Evolutionary conservation across 495 filamentous ascomycete species (phyloP).

Genomic region (Penicillium flavigenum): DNA sequence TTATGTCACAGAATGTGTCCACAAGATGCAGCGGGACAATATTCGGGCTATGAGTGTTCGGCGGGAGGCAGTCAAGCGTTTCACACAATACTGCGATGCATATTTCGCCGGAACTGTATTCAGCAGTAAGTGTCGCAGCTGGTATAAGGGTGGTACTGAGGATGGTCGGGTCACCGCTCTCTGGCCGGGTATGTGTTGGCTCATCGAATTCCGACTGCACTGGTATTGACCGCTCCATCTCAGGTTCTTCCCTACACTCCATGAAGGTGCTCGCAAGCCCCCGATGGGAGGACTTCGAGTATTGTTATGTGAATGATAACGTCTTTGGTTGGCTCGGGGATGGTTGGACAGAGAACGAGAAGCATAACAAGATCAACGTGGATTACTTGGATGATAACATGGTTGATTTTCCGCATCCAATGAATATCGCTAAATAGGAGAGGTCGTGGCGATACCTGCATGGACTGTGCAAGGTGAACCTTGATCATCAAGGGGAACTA

Average conservation of each 20-base stretch:
- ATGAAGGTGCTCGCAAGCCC: slow-evolving; percentile 37
- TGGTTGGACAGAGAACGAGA: slow-evolving; percentile 45
- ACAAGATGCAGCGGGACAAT: slow-evolving; percentile 51
- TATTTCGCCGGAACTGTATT: slow-evolving; percentile 52
- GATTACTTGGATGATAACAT: slow-evolving; percentile 17
- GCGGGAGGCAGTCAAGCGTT: slow-evolving; percentile 43
- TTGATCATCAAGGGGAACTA: no score
- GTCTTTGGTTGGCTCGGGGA: slow-evolving; percentile 43
- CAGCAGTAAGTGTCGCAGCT: slow-evolving; percentile 49
- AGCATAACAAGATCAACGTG: slow-evolving; percentile 30
- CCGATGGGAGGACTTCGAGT: slow-evolving; percentile 45
- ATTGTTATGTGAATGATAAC: slow-evolving; percentile 38
- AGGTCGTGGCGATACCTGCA: no score
- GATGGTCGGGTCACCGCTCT: slow-evolving; percentile 37
- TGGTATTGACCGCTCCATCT: neutral
- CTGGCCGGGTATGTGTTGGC: slow-evolving; percentile 41
- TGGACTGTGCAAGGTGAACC: no score
- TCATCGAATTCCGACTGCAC: neutral
- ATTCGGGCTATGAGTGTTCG: slow-evolving; percentile 41
- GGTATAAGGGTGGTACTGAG: slow-evolving; percentile 51
- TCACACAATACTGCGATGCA: slow-evolving; percentile 46
- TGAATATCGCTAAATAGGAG: no score
- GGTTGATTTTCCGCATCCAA: no score
- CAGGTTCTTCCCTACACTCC: slow-evolving; percentile 44
- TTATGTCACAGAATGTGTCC: slow-evolving; percentile 52